Conservation (phyloP, 2,329 filamentous ascomycete genomes). For the Neurospora crassa region DNA sequence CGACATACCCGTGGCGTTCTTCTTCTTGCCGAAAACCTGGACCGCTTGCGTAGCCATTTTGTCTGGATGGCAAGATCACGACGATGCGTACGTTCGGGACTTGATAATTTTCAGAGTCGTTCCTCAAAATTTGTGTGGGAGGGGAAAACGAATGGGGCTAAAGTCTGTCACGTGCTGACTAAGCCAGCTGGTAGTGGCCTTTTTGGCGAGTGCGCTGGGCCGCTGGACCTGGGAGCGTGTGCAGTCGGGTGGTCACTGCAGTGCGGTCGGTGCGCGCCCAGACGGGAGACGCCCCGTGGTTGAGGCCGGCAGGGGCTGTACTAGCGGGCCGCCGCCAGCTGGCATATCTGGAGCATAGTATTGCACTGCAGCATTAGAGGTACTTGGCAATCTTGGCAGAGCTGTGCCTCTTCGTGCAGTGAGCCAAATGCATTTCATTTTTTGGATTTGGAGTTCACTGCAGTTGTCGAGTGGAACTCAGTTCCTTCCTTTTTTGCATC, state of each 20-base stretch:
- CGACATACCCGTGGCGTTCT: slow-evolving; percentile 68
- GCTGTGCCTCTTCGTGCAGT: neutral
- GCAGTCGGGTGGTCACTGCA: neutral
- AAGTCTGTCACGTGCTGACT: slow-evolving; percentile 17
- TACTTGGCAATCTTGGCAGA: neutral
- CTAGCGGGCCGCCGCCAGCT: neutral
- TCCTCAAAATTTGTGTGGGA: slow-evolving; percentile 20
- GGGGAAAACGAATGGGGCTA: slow-evolving; percentile 21
- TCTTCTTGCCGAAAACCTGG: slow-evolving; percentile 99
- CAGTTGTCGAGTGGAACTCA: neutral
- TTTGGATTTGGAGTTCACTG: too few species aligned
- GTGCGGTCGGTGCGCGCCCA: neutral
- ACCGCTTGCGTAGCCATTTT: slow-evolving; percentile 76
- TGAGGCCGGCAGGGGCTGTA: neutral
- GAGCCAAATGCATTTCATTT: too few species aligned
- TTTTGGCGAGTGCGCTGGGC: slow-evolving; percentile 3
- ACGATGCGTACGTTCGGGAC: slow-evolving; percentile 17
- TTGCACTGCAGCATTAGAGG: neutral
- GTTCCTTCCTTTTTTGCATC: neutral
- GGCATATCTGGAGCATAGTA: neutral
- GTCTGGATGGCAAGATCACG: slow-evolving; percentile 23
- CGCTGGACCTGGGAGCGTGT: neutral
- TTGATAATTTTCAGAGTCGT: slow-evolving; percentile 16
- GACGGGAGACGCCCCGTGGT: neutral
- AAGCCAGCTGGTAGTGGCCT: neutral